Evolutionary conservation across 805 yeast genomes (phyloP), one percentile per base, ranked within the genome.

Genomic region (Wickerhamomyces chaumierensis): DNA sequence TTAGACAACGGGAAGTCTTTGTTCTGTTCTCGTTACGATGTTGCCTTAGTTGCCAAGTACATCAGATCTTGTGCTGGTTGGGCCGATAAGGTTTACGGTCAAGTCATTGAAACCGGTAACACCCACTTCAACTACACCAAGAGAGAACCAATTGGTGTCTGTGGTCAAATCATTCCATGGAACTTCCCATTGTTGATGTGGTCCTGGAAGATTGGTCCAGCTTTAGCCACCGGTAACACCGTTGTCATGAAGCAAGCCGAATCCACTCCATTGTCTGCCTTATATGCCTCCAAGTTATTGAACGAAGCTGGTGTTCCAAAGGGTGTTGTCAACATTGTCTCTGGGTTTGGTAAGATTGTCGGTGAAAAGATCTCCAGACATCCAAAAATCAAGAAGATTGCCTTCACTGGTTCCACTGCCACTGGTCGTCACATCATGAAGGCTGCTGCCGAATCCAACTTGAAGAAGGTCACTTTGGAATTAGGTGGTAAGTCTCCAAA

Each of bases 81-180:
- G 76, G 85, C 94, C 53, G 96, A 86, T 65, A 87, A 88, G 68
- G 63, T 83, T 48, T 72, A 69, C 48, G 96, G 95, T 51, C 69
- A 76, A 47, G 61, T 78, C 42, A 71, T 84, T 42, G 84, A 84
- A 58, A 78, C 94, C 36, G 90, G 88, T 45, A 59, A 63, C 41
- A 65, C 75, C 36, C 84, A 83, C 61, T 76, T 87, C 59, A 74
- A 75, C 45, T 85, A 80, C 65, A 79, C 90, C 47, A 75, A 78
- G 60, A 81, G 81, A 62, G 95, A 87, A 63, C 95, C 96, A 42
- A 67, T 84, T 53, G 96, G 96, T 58, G 96, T 88, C 35, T 85
- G 94, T 60, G 96, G 95, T 42, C 94, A 85, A 62, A 83, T 88
- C 56, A 87, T 88, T 49, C 96, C 96, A 51, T 88, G 96, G 96